phyloP scores from a whole-genome alignment of 139 green algal genomes.

The Tetraselmis striata region DNA sequence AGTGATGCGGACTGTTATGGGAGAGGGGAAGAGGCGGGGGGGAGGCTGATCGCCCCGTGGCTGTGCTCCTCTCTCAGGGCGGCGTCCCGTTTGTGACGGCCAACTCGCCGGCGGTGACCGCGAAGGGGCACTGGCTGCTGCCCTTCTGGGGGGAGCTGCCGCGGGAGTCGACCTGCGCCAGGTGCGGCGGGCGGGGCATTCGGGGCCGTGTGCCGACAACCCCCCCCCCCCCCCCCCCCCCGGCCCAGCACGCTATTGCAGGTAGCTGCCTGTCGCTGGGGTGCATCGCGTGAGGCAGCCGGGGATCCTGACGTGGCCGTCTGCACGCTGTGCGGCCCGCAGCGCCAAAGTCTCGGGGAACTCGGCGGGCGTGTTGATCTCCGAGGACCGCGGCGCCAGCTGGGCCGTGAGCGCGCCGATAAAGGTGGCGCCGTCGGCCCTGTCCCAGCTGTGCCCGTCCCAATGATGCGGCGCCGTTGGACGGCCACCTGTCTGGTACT shows the following conservation, averaged over 20 bases:
- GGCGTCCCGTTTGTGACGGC: neutral
- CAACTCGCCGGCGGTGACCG: neutral
- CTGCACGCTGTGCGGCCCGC: neutral
- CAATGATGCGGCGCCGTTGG: no score
- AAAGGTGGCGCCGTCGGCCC: neutral
- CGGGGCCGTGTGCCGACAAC: no score
- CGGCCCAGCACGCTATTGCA: no score
- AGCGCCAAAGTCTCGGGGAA: slow-evolving; percentile 10
- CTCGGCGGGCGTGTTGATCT: slow-evolving; percentile 30
- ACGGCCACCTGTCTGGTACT: neutral
- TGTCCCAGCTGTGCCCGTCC: neutral
- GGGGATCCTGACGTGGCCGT: neutral
- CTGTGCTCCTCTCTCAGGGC: no score
- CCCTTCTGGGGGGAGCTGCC: neutral
- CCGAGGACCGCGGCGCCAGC: slow-evolving; percentile 15
- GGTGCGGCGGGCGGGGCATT: neutral
- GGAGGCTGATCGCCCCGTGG: no score
- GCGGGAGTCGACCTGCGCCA: neutral
- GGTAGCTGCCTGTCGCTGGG: no score
- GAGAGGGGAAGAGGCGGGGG: no score
- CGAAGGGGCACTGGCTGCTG: neutral
- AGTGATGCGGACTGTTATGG: no score
- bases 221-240: no score
- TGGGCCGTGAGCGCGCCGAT: neutral
- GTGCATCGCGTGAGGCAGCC: neutral